Conservation (phyloP, 352 stramenopile genomes). For the Globisporangium cederbergense region DNA sequence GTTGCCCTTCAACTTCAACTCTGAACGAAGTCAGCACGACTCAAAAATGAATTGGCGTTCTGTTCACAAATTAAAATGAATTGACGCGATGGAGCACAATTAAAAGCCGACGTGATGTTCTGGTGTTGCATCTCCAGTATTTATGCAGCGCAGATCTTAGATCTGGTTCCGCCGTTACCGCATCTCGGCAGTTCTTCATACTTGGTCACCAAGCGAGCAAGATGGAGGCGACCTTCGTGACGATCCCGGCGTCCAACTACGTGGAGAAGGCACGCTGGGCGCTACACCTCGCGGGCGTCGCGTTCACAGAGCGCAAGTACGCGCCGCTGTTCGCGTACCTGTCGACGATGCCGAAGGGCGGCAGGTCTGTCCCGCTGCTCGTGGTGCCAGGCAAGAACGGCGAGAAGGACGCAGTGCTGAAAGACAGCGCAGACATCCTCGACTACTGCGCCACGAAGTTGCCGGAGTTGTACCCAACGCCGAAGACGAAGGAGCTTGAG, state of each 20-base stretch:
- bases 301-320: slow-evolving; percentile 46
- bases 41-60: slow-evolving; percentile 9
- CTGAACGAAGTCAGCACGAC: not conserved
- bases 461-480: slow-evolving; percentile 35
- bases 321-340: slow-evolving; percentile 40
- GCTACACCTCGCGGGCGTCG: slow-evolving; percentile 34
- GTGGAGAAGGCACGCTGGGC: slow-evolving; percentile 62
- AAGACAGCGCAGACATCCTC: slow-evolving; percentile 43
- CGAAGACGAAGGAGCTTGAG: slow-evolving; percentile 36
- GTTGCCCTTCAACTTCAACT: slow-evolving; percentile 6
- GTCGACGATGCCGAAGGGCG: slow-evolving; percentile 42
- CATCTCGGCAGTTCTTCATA: not conserved
- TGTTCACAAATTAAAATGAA: not conserved
- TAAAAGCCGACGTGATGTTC: not conserved
- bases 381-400: slow-evolving; percentile 16
- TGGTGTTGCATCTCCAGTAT: not conserved
- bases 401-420: slow-evolving; percentile 16
- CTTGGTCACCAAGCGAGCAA: not conserved
- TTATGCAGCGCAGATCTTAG: not conserved
- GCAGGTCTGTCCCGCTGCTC: slow-evolving; percentile 40
- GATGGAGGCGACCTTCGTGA: slow-evolving; percentile 28
- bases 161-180: not conserved
- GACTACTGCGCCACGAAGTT: slow-evolving; percentile 30
- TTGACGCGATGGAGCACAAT: not conserved
- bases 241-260: slow-evolving; percentile 57